phyloP scores from a whole-genome alignment of 768 basidiomycete species.

The Mrakia blollopis region DNA sequence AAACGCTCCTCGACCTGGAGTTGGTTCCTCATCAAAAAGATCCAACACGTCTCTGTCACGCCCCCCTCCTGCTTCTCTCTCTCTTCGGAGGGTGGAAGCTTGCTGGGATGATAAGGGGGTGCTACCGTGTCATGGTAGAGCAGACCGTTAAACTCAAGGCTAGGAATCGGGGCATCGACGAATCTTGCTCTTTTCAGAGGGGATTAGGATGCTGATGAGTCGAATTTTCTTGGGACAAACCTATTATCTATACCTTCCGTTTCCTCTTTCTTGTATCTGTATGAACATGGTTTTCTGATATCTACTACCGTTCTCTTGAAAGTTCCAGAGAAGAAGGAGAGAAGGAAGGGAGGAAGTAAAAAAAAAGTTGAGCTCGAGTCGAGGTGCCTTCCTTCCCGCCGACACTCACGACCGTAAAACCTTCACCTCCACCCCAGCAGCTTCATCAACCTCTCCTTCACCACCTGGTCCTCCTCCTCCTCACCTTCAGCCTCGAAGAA shows the following conservation, averaged over 20 bases:
- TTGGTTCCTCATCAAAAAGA: conserved; percentile 3
- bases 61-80: conserved; percentile 1
- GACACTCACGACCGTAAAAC: no score
- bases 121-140: not conserved
- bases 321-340: no score
- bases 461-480: no score
- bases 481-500: no score
- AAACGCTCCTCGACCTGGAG: not conserved
- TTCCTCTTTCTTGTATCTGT: not conserved
- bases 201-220: not conserved
- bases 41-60: conserved; percentile 1
- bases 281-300: no score
- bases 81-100: not conserved
- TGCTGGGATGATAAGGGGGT: not conserved
- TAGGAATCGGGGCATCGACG: not conserved
- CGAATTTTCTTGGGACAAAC: not conserved
- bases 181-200: not conserved
- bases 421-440: no score
- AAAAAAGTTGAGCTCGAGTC: no score
- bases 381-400: no score
- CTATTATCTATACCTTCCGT: not conserved
- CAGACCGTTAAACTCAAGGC: not conserved
- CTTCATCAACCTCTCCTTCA: no score
- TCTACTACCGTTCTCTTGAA: no score
- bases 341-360: no score